These are phyloP conservation scores for Cadophora gregata DNA, from an alignment of 2,329 filamentous ascomycete species.

Conservation along the genomic window DNA sequence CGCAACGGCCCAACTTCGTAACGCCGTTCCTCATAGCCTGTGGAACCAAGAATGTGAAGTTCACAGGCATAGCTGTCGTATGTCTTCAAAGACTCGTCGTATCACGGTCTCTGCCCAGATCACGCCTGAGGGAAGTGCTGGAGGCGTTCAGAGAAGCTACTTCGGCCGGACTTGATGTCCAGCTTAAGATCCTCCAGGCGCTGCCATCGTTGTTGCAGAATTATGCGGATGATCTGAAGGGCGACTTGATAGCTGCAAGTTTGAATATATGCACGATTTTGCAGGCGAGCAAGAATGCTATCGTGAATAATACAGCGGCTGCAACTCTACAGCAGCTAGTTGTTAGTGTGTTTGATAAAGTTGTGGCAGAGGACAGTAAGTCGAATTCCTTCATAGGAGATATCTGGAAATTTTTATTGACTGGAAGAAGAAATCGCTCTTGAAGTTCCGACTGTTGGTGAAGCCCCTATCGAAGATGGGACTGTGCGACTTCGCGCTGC, in stretches of 20 bases:
- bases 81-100: constrained; percentile 90
- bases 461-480: constrained; percentile 70
- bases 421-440: constrained; percentile 42
- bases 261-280: constrained; percentile 91
- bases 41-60: constrained; percentile 86
- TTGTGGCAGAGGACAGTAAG: constrained; percentile 79
- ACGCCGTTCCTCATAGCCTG: constrained; percentile 96
- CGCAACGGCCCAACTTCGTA: constrained; percentile 81
- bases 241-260: constrained; percentile 79
- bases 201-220: constrained; percentile 89
- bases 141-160: constrained; percentile 87
- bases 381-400: constrained; percentile 35
- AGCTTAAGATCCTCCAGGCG: constrained; percentile 94
- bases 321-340: constrained; percentile 96
- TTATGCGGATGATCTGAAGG: constrained; percentile 81
- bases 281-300: constrained; percentile 88
- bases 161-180: constrained; percentile 82
- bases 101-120: constrained; percentile 76
- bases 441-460: constrained; percentile 65
- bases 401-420: neutral
- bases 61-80: constrained; percentile 84
- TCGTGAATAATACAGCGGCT: constrained; percentile 93
- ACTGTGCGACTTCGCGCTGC: constrained; percentile 72
- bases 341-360: constrained; percentile 91
- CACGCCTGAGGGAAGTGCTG: constrained; percentile 83